Percentiles rank a stretch among this genome's conserved stretches.
phyloP scores from a whole-genome alignment of 2,329 filamentous ascomycete species.

The Phialophora tarda region DNA sequence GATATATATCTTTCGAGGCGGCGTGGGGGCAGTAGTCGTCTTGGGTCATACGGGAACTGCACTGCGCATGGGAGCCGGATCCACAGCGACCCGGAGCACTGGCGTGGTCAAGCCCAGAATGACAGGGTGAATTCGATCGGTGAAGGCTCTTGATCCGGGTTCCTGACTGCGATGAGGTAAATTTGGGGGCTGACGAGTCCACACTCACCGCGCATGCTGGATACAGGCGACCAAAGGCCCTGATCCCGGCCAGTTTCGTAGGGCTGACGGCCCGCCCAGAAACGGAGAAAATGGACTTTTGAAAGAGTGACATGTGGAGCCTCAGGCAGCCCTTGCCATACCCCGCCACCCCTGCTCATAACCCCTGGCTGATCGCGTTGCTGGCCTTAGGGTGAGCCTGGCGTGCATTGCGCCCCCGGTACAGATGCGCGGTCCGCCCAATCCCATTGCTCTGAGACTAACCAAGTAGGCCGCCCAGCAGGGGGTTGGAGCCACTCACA shows the following conservation, averaged over 20 bases:
- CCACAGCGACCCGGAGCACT: not conserved
- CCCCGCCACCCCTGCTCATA: not conserved
- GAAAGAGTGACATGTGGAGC: conserved; percentile 3
- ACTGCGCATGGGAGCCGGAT: not conserved
- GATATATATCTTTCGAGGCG: conserved; percentile 26
- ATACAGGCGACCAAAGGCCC: conserved; percentile 16
- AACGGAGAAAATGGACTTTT: conserved; percentile 25
- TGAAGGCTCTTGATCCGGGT: conserved; percentile 13
- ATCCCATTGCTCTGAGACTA: not conserved
- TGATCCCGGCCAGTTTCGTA: conserved; percentile 18
- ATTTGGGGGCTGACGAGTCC: conserved; percentile 35
- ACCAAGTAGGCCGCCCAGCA: not conserved
- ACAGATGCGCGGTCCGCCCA: not conserved
- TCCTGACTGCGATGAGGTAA: conserved; percentile 28
- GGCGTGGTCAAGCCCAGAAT: conserved; percentile 9
- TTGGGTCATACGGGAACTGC: not conserved
- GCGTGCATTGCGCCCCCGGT: conserved; percentile 16
- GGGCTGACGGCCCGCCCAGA: conserved; percentile 27
- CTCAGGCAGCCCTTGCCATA: conserved; percentile 15
- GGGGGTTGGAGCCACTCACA: conserved; percentile 11
- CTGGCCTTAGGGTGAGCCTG: conserved; percentile 19
- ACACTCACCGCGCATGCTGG: conserved; percentile 21
- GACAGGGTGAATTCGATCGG: conserved; percentile 14
- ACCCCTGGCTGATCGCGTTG: not conserved
- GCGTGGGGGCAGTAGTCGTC: not conserved